Evolutionary conservation across 139 green algal genomes (phyloP), one percentile per base, ranked within the genome.

Genomic region (Haematococcus sp.): DNA sequence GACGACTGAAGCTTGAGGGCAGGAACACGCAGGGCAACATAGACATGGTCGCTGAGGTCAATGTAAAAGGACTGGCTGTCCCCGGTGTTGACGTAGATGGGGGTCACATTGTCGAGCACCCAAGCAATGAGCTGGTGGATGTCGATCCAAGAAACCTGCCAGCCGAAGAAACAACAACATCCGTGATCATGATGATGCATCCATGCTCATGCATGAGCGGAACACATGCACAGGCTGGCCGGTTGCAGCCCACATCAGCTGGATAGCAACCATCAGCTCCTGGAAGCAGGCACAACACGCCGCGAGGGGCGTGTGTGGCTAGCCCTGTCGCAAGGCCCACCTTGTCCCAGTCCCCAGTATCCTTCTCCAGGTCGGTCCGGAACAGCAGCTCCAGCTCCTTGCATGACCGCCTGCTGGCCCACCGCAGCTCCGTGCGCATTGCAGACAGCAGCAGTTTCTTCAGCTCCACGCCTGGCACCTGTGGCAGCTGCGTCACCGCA

Each of bases 21-120:
- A 43, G 88, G 86, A 52, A 92, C 83, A 0, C 65, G 77, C 4
- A 86, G 61, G 58, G 89, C 79, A 44, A 91, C 34, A 56, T 89
- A 76, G 40, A 88, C 76, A n/a, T 88, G 80, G 56, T 84, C 74
- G 11, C 67, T 63, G 78, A 93, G 67, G 82, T 92, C 73, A 46
- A 85, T 73, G 63, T 91, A 89, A 30, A 88, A 65, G 51, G 66
- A 34, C 84, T 89, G 77, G 58, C 65, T 75, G 43, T 19, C 30
- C 20, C 76, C 76, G 0, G 70, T 63, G 1, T 33, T 32, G 22
- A 82, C n/a, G 9, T 63, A 15, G 35, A 82, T 54, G 22, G 27
- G 40, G 13, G 63, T 61, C 1, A 82, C 20, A 64, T 75, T 75
- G 31, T 59, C 28, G 70, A 75, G 65, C 4, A 65, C 46, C 70